Base-by-base conservation (phyloP, 495 filamentous ascomycete species). In the Xeromyces bisporus region DNA sequence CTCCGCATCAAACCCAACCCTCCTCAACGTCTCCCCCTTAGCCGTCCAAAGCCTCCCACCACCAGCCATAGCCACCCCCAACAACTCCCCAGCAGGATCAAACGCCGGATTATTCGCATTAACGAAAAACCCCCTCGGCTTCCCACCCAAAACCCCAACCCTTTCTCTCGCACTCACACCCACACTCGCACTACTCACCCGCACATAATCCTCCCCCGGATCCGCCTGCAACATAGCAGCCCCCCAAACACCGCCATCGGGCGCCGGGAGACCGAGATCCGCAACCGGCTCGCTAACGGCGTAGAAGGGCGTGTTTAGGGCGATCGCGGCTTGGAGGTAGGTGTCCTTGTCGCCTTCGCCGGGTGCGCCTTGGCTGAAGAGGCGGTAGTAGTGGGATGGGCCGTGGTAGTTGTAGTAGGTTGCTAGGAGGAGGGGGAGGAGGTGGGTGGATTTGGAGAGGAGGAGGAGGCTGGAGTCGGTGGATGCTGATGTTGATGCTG, bases 331-430 rank as follows among this genome's bases (percentile, higher is more conserved):
- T 0, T 58, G 40, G 6, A 64, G 18, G 35, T 70, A 71, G 1
- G 61, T 72, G 23, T 72, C 68, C 38, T 71, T 71, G 39, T 72
- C 69, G 10, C 67, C 66, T 38, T 66, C 51, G 3, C 67, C 69
- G 1, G 55, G 47, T 0, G 48, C 58, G 15, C 64, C 63, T 40
- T 67, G 66, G 5, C 50, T 53, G 4, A 70, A 44, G 3, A 73
- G 45, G 0, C 49, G 46, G 36, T 64, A 73, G 43, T 63, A 73
- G 31, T 60, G 51, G 0, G 48, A 29, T 0, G 60, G 55, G 1
- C 65, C 66, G 43, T 58, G 60, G 37, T 54, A 62, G 35, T 73
- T 73, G 47, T 74, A 72, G 34, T 73, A 74, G 0, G 58, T 55
- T 2, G 54, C 44, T 1, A 72, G 57, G 1, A 70, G 47, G 0